These are phyloP conservation scores for Astrothelium macrocarpum DNA, from an alignment of 495 filamentous ascomycete species.

Conservation along the genomic window DNA sequence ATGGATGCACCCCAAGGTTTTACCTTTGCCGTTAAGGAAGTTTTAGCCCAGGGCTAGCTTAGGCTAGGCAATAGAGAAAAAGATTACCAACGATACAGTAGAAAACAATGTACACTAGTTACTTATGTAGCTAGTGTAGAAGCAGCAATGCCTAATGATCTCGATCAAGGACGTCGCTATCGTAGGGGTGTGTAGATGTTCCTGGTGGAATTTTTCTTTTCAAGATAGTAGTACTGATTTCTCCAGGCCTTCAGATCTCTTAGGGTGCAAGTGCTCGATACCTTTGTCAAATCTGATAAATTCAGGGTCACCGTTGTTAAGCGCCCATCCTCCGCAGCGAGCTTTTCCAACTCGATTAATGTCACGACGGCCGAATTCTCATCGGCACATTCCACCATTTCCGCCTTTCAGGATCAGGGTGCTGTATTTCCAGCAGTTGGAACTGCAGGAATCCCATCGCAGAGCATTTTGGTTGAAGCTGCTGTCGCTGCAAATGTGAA, in stretches of 20 bases:
- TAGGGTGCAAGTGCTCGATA: neutral
- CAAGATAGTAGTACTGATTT: neutral
- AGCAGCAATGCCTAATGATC: too few relatives aligned
- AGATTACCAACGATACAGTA: neutral
- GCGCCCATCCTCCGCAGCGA: neutral
- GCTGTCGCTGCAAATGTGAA: conserved; percentile 31
- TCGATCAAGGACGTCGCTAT: neutral
- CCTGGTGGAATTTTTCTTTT: neutral
- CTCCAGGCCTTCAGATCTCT: neutral
- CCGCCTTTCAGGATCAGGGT: conserved; percentile 40
- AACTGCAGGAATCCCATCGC: conserved; percentile 15
- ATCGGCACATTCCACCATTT: conserved; percentile 32
- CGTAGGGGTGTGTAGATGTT: neutral
- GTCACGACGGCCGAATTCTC: neutral
- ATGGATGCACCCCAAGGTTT: too few relatives aligned
- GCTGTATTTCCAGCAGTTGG: conserved; percentile 36
- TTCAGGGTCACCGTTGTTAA: neutral
- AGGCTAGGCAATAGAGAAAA: too few relatives aligned
- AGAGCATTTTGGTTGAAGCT: conserved; percentile 30
- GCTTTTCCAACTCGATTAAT: neutral
- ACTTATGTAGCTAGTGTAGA: too few relatives aligned
- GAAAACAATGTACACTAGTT: neutral
- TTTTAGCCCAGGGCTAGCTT: too few relatives aligned
- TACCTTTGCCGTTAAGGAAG: too few relatives aligned
- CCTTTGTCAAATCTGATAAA: neutral